Percentiles rank a stretch among this genome's conserved stretches.
These are phyloP conservation scores for Eucalyptus marginata DNA, from an alignment of 345 rosid species.

Conservation along the genomic window DNA sequence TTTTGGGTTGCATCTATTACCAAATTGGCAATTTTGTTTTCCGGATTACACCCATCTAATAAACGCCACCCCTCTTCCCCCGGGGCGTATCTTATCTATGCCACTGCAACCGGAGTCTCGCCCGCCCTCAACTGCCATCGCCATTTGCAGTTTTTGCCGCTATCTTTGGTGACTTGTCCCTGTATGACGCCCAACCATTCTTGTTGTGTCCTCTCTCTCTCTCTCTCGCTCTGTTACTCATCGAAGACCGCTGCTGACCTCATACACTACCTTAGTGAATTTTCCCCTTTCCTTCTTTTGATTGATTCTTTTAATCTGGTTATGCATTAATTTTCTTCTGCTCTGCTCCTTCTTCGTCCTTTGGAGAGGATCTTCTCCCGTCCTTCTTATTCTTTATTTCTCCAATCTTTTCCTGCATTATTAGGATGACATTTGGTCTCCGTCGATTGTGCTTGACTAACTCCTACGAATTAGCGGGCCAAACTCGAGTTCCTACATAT, in stretches of 20 bases:
- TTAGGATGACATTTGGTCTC: not conserved
- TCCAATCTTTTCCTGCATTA: not conserved
- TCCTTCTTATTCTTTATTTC: not conserved
- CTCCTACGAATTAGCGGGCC: not conserved
- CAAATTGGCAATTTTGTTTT: not conserved
- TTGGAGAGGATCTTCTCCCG: not conserved
- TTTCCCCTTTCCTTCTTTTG: not conserved
- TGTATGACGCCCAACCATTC: not conserved
- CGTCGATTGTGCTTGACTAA: not conserved
- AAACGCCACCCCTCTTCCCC: not conserved
- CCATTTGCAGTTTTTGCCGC: not conserved
- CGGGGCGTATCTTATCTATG: not conserved
- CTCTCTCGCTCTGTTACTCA: not conserved
- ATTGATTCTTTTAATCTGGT: too few species aligned
- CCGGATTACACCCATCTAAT: not conserved
- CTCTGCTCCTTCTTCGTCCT: not conserved
- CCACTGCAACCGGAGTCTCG: not conserved
- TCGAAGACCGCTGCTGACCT: not conserved
- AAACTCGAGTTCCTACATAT: not conserved
- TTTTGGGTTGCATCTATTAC: not conserved
- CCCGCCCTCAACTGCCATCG: not conserved
- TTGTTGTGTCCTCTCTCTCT: not conserved
- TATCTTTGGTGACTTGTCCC: not conserved
- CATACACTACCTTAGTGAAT: not conserved
- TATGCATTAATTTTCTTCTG: not conserved